Evolutionary conservation across 1,284 basidiomycete species (phyloP), one percentile per base, ranked within the genome.

Genomic region (Ustilago nuda): DNA sequence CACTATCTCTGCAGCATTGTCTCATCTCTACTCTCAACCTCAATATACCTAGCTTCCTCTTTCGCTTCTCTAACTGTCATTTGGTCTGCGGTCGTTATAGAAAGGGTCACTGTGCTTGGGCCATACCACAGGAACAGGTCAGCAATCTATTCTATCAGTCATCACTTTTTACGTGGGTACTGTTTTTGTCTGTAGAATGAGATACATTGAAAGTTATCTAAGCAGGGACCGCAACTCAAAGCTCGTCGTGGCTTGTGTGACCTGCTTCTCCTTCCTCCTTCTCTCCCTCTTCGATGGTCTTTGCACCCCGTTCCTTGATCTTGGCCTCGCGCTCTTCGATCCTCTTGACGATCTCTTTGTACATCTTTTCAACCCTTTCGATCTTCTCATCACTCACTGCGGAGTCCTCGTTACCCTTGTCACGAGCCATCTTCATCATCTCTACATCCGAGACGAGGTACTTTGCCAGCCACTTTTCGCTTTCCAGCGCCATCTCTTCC

Each of bases 391-490:
- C 71, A 23, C 55, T 48, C 15, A 78, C 45, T 1, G 59, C 32
- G 9, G 61, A 43, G 46, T 76, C 76, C 17, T 72, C 30, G 45
- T 63, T 70, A 4, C 68, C 69, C 36, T 72, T 71, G 1, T 66
- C 66, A 6, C 65, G 19, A 3, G 68, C 73, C 15, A 66, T 50
- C 39, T 66, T 72, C 81, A 83, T 80, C 56, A 73, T 48, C 23
- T 77, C 73, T n/a, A 78, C 36, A 63, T 83, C 81, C 2, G 67
- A 63, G 35, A 74, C 59, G 36, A 83, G 67, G 27, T 80, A 64
- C 12, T 74, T 60, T 1, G 81, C 68, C 1, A 83, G 50, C 79
- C 79, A 82, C 36, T 73, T 68, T 66, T 83, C 81, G 66, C 70
- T 75, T 50, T 81, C 56, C 19, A 78, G 51, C 6, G 83, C 84